Base-by-base conservation (phyloP, 805 yeast species). In the Saccharomycopsis sp. region DNA sequence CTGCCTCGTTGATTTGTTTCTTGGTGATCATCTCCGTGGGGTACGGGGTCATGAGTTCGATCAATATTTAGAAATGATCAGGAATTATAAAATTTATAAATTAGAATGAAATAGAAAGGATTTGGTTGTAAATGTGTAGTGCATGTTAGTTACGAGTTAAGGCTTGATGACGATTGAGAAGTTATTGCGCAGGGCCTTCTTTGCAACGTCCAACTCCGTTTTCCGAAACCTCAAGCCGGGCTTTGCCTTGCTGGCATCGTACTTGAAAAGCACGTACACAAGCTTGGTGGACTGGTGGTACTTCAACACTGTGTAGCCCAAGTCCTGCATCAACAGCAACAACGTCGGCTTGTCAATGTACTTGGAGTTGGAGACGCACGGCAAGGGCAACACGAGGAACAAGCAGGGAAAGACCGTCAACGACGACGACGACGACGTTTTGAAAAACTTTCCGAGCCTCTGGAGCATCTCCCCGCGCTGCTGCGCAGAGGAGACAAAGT, bases 331-430 rank as follows among this genome's bases (percentile, higher is more conserved):
- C 9, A 87, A 68, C 1, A 56, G 49, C 32, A 73, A 20, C 6
- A 73, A 60, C 19, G 56, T 58, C 0, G 53, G 55, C 30, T 65
- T 63, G 47, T 73, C 70, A 57, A 80, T 75, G 55, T 88, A 89
- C 34, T 97, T 66, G 0, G 96, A 87, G 56, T 89, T 88, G 6
- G 63, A 57, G 1, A 85, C 64, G 55, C 98, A 89, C 0, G 97
- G 95, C 26, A 82, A 64, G 0, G 98, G 98, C 3, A 89, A 61
- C 5, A 89, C 97, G 9, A 89, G 58, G 54, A 89, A 88, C 4
- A 87, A 57, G 25, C 66, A 53, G 4, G 73, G 64, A 3, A 57
- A 44, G 1, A 31, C 21, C 33, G 13, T 30, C 9, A 30, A 30
- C 13, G 33, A 9, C 10, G 15, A 30, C 10, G 10, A 18, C 21